Conservation (phyloP, 2,329 filamentous ascomycete genomes). For the Ophiostoma angusticollis region DNA sequence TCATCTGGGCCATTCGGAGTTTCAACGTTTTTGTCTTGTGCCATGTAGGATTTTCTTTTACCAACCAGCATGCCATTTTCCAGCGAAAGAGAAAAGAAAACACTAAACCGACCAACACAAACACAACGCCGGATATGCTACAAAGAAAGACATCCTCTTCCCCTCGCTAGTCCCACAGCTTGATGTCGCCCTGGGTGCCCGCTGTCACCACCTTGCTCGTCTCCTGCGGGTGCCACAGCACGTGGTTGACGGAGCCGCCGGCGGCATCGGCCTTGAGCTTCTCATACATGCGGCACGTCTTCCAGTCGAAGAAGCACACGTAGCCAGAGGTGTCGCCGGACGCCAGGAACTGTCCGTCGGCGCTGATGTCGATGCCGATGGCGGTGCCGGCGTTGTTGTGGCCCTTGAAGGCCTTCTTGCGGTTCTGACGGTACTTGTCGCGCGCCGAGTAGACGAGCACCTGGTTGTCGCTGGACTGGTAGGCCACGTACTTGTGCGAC, state of each 20-base stretch:
- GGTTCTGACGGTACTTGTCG: constrained; percentile 93
- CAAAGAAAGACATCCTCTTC: too few species aligned
- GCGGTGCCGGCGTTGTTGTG: constrained; percentile 94
- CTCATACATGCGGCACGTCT: constrained; percentile 98
- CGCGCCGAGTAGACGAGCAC: constrained; percentile 90
- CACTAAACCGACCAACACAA: neutral
- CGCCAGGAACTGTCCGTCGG: constrained; percentile 83
- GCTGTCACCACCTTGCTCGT: constrained; percentile 87
- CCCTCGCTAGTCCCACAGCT: constrained; percentile 69
- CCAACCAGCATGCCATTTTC: too few species aligned
- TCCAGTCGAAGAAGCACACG: constrained; percentile 98
- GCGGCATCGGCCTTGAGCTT: constrained; percentile 81
- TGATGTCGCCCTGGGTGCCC: constrained; percentile 76
- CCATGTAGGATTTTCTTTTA: too few species aligned
- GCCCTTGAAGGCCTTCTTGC: constrained; percentile 91
- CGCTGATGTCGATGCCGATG: constrained; percentile 76
- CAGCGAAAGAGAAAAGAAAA: too few species aligned
- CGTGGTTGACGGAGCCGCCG: constrained; percentile 69
- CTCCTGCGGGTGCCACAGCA: constrained; percentile 96
- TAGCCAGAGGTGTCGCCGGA: constrained; percentile 80
- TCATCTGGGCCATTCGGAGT: too few species aligned
- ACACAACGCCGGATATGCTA: constrained; percentile 3
- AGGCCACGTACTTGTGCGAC: constrained; percentile 84
- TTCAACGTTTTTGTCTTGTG: too few species aligned
- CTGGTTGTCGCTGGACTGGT: constrained; percentile 90